phyloP scores from a whole-genome alignment of 2,329 filamentous ascomycete species.

The Scopulariopsis brevicaulis region DNA sequence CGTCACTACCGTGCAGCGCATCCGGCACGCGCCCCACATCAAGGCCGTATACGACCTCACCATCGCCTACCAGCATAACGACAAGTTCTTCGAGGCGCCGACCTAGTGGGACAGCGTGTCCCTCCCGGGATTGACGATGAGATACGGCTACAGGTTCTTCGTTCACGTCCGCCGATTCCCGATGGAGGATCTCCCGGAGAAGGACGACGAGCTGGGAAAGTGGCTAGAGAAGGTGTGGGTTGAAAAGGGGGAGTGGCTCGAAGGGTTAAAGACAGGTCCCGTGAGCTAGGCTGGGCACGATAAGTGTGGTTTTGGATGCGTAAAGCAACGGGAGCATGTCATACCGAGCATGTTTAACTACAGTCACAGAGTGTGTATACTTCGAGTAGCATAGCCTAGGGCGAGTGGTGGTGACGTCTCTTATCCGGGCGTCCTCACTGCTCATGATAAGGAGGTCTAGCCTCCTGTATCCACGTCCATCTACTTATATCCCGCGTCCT shows the following conservation, averaged over 20 bases:
- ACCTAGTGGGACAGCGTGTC: conserved; percentile 42
- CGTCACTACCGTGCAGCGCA: conserved; percentile 43
- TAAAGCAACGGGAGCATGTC: not conserved
- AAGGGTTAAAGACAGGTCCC: conserved; percentile 20
- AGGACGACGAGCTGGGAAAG: conserved; percentile 33
- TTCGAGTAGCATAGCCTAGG: not conserved
- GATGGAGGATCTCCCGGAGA: conserved; percentile 32
- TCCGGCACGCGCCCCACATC: conserved; percentile 36
- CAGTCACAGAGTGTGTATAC: not conserved
- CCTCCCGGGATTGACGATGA: conserved; percentile 23
- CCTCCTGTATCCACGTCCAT: not conserved
- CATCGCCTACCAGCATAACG: conserved; percentile 36
- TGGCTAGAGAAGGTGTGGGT: conserved; percentile 43
- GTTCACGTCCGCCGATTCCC: conserved; percentile 36
- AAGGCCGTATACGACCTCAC: conserved; percentile 44
- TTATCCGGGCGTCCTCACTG: not conserved
- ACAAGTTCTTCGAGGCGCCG: conserved; percentile 31
- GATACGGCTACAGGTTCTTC: conserved; percentile 33
- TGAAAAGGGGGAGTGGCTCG: conserved; percentile 40
- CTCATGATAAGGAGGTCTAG: not conserved
- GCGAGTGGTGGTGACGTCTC: not conserved
- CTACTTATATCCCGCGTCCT: not conserved
- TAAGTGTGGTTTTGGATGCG: not conserved
- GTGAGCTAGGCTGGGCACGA: not conserved
- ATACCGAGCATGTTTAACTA: not conserved